phyloP scores from a whole-genome alignment of 1,284 basidiomycete species.

The Lentinus polychrous region DNA sequence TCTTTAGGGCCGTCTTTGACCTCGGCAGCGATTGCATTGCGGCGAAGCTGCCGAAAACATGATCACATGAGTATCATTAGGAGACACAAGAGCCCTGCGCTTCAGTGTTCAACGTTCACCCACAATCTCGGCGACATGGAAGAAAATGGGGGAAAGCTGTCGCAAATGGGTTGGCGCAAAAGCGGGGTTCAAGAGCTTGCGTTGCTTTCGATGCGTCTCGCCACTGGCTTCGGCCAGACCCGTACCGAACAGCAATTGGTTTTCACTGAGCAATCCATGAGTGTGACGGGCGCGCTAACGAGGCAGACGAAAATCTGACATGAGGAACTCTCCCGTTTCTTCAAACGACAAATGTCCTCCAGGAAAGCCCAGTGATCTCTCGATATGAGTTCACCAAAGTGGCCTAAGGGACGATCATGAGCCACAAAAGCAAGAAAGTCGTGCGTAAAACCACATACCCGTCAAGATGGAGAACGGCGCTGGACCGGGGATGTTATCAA shows the following conservation, averaged over 20 bases:
- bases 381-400: not conserved
- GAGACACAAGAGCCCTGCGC: not conserved
- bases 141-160: slow-evolving; percentile 20
- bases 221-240: slow-evolving; percentile 9
- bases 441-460: not conserved
- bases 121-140: slow-evolving; percentile 8
- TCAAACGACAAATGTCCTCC: slow-evolving; percentile 12
- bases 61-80: not conserved
- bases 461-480: not conserved
- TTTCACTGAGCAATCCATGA: not conserved
- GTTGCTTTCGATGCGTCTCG: slow-evolving; percentile 20
- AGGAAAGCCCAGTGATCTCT: slow-evolving; percentile 1
- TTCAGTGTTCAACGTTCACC: not conserved
- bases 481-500: slow-evolving; percentile 3
- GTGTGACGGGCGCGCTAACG: too few species aligned
- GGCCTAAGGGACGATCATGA: not conserved
- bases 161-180: slow-evolving; percentile 21
- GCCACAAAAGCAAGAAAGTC: not conserved
- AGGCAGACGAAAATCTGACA: slow-evolving; percentile 25
- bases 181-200: slow-evolving; percentile 23
- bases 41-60: slow-evolving; percentile 13
- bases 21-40: slow-evolving; percentile 13
- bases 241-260: not conserved
- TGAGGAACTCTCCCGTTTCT: slow-evolving; percentile 28
- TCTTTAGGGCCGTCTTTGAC: slow-evolving; percentile 14